Base-by-base conservation (phyloP, 2,329 filamentous ascomycete genomes). In the Taxawa tesnikishii region DNA sequence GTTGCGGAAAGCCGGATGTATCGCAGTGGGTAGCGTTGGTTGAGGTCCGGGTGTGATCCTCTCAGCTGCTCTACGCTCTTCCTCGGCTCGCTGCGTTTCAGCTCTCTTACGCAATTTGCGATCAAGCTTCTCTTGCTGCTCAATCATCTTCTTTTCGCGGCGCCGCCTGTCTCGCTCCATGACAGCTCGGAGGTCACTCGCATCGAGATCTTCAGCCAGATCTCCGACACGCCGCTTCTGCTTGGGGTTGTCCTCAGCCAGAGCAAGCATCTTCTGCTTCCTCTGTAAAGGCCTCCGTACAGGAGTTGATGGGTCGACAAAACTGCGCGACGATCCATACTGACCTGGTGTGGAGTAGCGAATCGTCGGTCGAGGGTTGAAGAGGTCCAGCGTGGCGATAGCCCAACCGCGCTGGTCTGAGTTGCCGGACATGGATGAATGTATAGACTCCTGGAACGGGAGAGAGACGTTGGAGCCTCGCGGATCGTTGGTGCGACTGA, bases 161-260 rank as follows among this genome's bases (percentile, higher is more conserved):
- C 90, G 72, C 46, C 87, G 73, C 43, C 78, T 70, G 49, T 98
- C 90, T 38, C 90, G 68, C 46, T 98, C 90, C 72, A 98, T 79
- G 17, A 96, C 65, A 50, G 93, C 82, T 37, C 88, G 73, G 24
- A 98, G 55, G 44, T 84, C 87, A 32, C 79, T 74, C 3, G 90
- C 81, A 56, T 84, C 83, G 33, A 98, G 66, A 37, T 83, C 79
- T 50, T 96, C 82, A 14, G 85, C 90, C 27, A 96, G 53, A 27
- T 73, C 70, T 37, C 77, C 72, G 28, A 80, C 70, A 19, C 65
- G 64, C 58, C 55, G 81, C 60, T 58, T 83, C 58, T 51, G 68
- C 41, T 67, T 74, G 15, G 41, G 41, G 11, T 46, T 38, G 17
- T 45, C 45, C 13, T 38, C 36, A 19, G 34, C 31, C 10, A 41